phyloP scores from a whole-genome alignment of 305 asterid species.

The Salvia sclarea region DNA sequence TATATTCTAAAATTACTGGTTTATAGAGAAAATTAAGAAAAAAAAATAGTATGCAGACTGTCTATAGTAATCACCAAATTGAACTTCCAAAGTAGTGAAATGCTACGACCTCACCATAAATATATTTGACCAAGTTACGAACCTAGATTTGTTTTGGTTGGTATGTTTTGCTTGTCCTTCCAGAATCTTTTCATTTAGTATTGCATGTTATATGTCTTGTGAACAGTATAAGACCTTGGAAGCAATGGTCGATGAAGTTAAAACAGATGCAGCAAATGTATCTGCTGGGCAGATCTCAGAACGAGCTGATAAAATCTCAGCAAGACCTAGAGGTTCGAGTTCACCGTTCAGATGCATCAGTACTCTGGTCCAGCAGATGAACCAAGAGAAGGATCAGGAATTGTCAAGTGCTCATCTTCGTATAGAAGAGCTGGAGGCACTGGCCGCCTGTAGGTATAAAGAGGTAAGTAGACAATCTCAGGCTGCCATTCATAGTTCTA shows the following conservation, averaged over 20 bases:
- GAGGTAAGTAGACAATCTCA: conserved; percentile 51
- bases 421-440: conserved; percentile 73
- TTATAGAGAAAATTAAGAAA: conserved; percentile 19
- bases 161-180: conserved; percentile 23
- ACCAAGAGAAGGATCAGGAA: conserved; percentile 86
- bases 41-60: background rate
- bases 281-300: conserved; percentile 49
- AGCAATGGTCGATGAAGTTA: conserved; percentile 66
- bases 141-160: conserved; percentile 20
- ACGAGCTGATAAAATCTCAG: conserved; percentile 55
- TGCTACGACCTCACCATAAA: conserved; percentile 12
- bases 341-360: conserved; percentile 93
- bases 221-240: conserved; percentile 85
- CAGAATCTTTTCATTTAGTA: conserved; percentile 18
- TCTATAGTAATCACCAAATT: conserved; percentile 13
- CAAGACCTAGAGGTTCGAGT: conserved; percentile 77
- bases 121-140: conserved; percentile 13
- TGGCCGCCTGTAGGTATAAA: conserved; percentile 64
- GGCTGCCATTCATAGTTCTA: background rate
- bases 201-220: conserved; percentile 35
- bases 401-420: conserved; percentile 58
- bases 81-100: conserved; percentile 4
- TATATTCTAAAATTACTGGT: conserved; percentile 2
- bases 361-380: conserved; percentile 83
- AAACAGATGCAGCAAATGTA: conserved; percentile 51